Percentiles rank a stretch among this genome's conserved stretches.
phyloP scores from a whole-genome alignment of 306 rosid species.

The cucumber (Cucumis sativus) region DNA sequence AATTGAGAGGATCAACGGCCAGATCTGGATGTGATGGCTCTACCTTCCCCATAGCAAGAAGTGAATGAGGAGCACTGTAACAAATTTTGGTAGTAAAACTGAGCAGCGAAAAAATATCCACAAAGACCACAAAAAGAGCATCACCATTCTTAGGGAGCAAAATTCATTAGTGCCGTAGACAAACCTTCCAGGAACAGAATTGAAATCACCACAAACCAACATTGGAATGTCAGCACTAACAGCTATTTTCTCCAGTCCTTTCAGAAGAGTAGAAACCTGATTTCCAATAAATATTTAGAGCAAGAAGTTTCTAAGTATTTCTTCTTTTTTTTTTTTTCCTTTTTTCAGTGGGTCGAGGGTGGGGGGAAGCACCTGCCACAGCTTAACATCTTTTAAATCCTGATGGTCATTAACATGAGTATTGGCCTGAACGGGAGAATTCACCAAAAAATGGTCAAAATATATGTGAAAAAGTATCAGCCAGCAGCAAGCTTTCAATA shows the following conservation, averaged over 20 bases:
- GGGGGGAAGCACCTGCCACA: conserved; percentile 73
- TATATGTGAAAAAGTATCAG: background rate
- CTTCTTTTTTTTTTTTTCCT: too few species aligned
- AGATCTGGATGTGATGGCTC: conserved; percentile 75
- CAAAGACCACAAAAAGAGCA: background rate
- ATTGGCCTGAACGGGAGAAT: conserved; percentile 46
- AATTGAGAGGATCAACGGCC: conserved; percentile 79
- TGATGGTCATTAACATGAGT: conserved; percentile 82
- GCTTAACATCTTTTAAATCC: conserved; percentile 85
- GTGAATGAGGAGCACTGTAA: conserved; percentile 90
- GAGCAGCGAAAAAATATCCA: background rate
- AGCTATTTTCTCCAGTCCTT: conserved; percentile 95
- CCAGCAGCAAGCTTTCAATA: background rate
- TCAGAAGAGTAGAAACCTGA: conserved; percentile 89
- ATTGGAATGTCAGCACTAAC: conserved; percentile 92
- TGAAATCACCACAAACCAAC: conserved; percentile 96
- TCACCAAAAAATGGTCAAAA: background rate
- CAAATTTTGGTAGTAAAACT: conserved; percentile 11
- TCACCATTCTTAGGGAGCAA: background rate
- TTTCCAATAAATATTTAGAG: conserved; percentile 1
- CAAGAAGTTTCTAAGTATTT: background rate
- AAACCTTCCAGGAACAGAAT: conserved; percentile 91
- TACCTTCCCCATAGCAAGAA: conserved; percentile 88
- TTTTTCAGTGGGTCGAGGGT: background rate
- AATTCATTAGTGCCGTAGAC: conserved; percentile 1